A percentile compares a stretch with the other conserved stretches of the same genome.
These are phyloP conservation scores for Talaromyces sp. DNA, from an alignment of 2,329 filamentous ascomycete genomes.

Conservation along the genomic window DNA sequence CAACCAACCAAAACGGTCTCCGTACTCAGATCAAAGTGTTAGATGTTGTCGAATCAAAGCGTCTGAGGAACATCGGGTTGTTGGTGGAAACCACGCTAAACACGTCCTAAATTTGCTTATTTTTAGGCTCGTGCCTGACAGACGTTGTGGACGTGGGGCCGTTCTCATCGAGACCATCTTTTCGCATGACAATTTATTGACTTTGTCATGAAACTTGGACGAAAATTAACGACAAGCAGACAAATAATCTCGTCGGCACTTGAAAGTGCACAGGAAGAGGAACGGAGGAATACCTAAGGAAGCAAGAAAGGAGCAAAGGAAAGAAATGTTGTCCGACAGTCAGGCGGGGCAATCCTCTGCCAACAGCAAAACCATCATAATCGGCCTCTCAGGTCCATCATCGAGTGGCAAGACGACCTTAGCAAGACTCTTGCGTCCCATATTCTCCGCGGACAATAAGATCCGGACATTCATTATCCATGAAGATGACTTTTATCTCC, in stretches of 20 bases:
- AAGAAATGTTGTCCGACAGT: conserved; percentile 2
- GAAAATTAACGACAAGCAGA: neutral
- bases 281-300: neutral
- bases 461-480: conserved; percentile 70
- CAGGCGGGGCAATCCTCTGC: conserved; percentile 11
- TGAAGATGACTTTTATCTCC: conserved; percentile 91
- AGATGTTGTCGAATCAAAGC: neutral
- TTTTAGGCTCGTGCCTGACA: neutral
- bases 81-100: neutral
- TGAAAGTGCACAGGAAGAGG: neutral
- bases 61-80: neutral
- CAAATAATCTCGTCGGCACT: neutral
- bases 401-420: conserved; percentile 95
- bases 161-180: neutral
- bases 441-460: conserved; percentile 57
- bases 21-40: neutral
- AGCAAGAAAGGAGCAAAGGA: neutral
- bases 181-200: neutral
- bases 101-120: neutral
- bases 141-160: neutral
- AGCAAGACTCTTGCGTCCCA: conserved; percentile 74
- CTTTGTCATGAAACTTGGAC: neutral
- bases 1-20: neutral
- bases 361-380: conserved; percentile 50
- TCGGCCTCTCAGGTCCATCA: conserved; percentile 85